phyloP scores from a whole-genome alignment of 352 stramenopile species.

The Phytophthora litchii region DNA sequence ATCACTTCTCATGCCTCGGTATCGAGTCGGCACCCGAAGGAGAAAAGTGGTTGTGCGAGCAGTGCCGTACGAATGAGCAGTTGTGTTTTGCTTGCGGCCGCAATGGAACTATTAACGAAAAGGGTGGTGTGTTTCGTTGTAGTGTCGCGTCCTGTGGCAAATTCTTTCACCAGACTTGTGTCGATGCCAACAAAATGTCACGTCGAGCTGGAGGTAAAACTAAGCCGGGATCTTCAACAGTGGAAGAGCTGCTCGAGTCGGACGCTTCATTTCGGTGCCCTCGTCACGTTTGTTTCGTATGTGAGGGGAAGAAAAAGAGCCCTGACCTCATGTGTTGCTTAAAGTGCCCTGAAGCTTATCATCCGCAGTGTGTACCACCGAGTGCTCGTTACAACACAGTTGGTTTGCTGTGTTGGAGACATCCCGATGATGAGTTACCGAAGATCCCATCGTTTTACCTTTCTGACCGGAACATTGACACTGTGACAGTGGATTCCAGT shows the following conservation, averaged over 20 bases:
- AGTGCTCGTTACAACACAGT: slow-evolving; percentile 93
- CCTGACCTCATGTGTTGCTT: slow-evolving; percentile 91
- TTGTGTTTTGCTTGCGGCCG: slow-evolving; percentile 88
- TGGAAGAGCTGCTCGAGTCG: slow-evolving; percentile 64
- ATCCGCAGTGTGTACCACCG: slow-evolving; percentile 92
- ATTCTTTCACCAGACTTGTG: slow-evolving; percentile 86
- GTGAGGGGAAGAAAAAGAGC: slow-evolving; percentile 76
- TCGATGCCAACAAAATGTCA: slow-evolving; percentile 69
- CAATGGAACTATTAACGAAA: slow-evolving; percentile 89
- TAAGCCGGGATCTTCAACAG: slow-evolving; percentile 37
- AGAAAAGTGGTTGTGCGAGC: slow-evolving; percentile 90
- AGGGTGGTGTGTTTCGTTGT: slow-evolving; percentile 84
- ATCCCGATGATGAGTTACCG: slow-evolving; percentile 75
- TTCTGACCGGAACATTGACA: slow-evolving; percentile 62
- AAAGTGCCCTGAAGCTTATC: slow-evolving; percentile 92
- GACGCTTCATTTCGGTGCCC: slow-evolving; percentile 89
- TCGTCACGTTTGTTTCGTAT: slow-evolving; percentile 85
- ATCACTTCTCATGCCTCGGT: slow-evolving; percentile 92
- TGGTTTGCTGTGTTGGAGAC: slow-evolving; percentile 91
- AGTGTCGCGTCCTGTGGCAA: slow-evolving; percentile 70
- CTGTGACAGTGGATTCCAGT: slow-evolving; percentile 78
- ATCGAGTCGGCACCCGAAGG: slow-evolving; percentile 71
- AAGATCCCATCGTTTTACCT: slow-evolving; percentile 81
- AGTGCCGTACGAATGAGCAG: slow-evolving; percentile 90
- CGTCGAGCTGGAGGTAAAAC: slow-evolving; percentile 45